phyloP scores from a whole-genome alignment of 805 yeast species.

The Pichia pseudocactophila region DNA sequence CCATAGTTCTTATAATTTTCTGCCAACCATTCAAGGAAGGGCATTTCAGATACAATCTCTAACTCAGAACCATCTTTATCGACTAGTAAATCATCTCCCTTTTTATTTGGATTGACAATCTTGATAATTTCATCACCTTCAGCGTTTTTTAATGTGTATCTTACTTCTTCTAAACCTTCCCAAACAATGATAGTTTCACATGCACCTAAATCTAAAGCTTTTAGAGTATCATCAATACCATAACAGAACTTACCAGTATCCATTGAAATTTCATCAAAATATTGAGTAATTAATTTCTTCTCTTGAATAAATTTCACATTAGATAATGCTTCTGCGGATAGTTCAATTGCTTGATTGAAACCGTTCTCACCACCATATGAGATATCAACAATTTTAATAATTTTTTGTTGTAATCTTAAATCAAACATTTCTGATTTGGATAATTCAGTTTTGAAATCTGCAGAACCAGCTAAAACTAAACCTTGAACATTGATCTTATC shows the following conservation, averaged over 20 bases:
- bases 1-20: slow-evolving; percentile 93
- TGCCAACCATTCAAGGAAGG: slow-evolving; percentile 94
- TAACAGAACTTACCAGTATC: slow-evolving; percentile 97
- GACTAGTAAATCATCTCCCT: slow-evolving; percentile 64
- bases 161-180: slow-evolving; percentile 79
- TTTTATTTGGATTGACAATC: slow-evolving; percentile 62
- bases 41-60: slow-evolving; percentile 79
- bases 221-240: slow-evolving; percentile 92
- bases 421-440: slow-evolving; percentile 91
- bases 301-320: slow-evolving; percentile 98
- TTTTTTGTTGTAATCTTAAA: slow-evolving; percentile 74
- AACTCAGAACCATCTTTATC: slow-evolving; percentile 87
- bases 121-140: slow-evolving; percentile 73
- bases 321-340: slow-evolving; percentile 92
- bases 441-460: slow-evolving; percentile 95
- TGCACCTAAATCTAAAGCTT: slow-evolving; percentile 94
- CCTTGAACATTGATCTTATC: slow-evolving; percentile 95
- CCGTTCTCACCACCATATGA: slow-evolving; percentile 99
- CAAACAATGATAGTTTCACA: slow-evolving; percentile 87
- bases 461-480: slow-evolving; percentile 94
- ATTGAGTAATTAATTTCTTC: slow-evolving; percentile 83
- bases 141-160: slow-evolving; percentile 76
- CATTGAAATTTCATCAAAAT: slow-evolving; percentile 95
- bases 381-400: slow-evolving; percentile 88
- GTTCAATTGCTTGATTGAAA: slow-evolving; percentile 97